Evolutionary conservation across 345 rosid genomes (phyloP), one percentile per base, ranked within the genome.

Genomic region (Passiflora organensis): DNA sequence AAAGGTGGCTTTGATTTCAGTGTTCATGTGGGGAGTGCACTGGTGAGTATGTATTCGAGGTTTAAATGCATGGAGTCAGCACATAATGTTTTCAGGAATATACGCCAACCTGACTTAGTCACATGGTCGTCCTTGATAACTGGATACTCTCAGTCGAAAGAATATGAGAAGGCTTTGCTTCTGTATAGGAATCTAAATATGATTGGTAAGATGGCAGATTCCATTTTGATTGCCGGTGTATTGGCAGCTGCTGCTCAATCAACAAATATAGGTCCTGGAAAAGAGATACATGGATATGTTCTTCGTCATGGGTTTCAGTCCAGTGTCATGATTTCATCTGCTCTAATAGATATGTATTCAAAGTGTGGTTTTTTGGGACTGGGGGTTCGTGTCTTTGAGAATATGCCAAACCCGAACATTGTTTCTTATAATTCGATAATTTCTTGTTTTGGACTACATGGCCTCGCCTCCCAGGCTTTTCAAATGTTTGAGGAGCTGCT

Each of bases 61-160:
- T 84, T 79, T 57, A 71, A 42, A 15, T 80, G 67, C 71, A 74
- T 84, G 72, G 65, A 64, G 69, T 82, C 70, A 10, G 98, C 94
- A 22, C 46, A 32, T 60, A 14, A 55, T 32, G 93, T 84, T 56
- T 88, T 79, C 65, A 43, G 24, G 32, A 66, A 55, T 60, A 62
- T 88, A 62, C 57, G 44, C 28, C 65, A 68, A 55, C 89, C 80
- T 62, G 95, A 91, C 80, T 72, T 86, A 68, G 84, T 88, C 55
- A 71, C 89, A 4, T 81, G 84, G 86, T 88, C 95, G 1, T 74
- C 98, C 56, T 58, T 88, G 74, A 77, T 89, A 65, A 80, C 77
- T 21, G 80, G 94, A 19, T 84, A 76, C 66, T 80, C 80, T 48
- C 83, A 68, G 72, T 77, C 80, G 21, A 81, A 81, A 15, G 77